A percentile compares a stretch with the other conserved stretches of the same genome.
These are phyloP conservation scores for Lactarius deliciosus DNA, from an alignment of 768 basidiomycete species.

Conservation along the genomic window DNA sequence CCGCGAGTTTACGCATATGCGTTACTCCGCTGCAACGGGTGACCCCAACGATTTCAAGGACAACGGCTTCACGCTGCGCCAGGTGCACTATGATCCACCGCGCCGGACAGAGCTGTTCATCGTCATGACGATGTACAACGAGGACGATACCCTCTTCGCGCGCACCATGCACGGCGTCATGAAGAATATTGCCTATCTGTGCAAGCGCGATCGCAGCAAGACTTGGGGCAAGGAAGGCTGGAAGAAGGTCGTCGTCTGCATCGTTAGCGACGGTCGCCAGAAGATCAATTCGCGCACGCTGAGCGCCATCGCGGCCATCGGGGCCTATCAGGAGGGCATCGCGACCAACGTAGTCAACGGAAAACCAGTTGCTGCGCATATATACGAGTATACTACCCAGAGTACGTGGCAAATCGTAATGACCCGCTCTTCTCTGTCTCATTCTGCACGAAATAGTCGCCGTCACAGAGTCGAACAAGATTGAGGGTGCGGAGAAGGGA, in stretches of 20 bases:
- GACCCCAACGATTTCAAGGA: conserved; percentile 92
- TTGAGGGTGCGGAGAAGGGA: conserved; percentile 75
- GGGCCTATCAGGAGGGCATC: conserved; percentile 91
- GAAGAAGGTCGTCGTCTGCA: conserved; percentile 96
- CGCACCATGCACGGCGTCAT: conserved; percentile 96
- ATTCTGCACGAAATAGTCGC: conserved; percentile 53
- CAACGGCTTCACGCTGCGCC: conserved; percentile 81
- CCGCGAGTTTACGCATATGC: conserved; percentile 93
- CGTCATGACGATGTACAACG: conserved; percentile 98
- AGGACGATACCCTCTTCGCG: conserved; percentile 86
- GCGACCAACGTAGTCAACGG: conserved; percentile 85
- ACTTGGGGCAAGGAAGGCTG: conserved; percentile 98
- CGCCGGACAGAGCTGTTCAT: conserved; percentile 93
- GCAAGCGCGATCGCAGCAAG: conserved; percentile 81
- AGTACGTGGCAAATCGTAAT: conserved; percentile 45
- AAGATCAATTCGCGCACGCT: conserved; percentile 85
- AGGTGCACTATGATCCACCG: conserved; percentile 88
- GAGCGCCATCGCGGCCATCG: conserved; percentile 89
- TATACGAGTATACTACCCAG: conserved; percentile 94
- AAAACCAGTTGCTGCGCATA: conserved; percentile 82
- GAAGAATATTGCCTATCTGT: conserved; percentile 89
- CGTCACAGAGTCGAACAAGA: conserved; percentile 77
- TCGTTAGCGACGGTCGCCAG: conserved; percentile 81
- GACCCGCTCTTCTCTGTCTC: not conserved
- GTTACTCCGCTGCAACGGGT: conserved; percentile 93